Base-by-base conservation (phyloP, 164 flowering plant genomes). In the Aristolochia contorta region DNA sequence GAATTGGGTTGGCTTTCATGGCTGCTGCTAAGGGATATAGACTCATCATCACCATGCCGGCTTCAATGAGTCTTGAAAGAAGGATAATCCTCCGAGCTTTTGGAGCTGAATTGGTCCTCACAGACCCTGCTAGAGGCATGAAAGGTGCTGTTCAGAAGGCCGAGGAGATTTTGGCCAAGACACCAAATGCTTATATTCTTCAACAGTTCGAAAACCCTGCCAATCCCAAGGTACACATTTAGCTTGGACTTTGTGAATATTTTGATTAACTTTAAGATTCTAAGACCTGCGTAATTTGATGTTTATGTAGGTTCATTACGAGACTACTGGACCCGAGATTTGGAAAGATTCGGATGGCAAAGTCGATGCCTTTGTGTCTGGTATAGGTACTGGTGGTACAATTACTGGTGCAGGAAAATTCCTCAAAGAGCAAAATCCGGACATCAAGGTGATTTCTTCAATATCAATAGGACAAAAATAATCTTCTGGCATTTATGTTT, bases 311-410 rank as follows among this genome's bases (percentile, higher is more conserved):
- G 63, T 83, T 58, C 87, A 83, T 57, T 79, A 80, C 65, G 83
- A 77, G 51, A 77, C 83, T 30, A 80, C 87, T 59, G 87, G 85
- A 56, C 87, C 87, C 3, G 87, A 83, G 71, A 79, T 83, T 43
- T 80, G 85, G 84, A 71, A 65, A 56, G 80, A 75, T 13, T 63
- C 83, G 0, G 77, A 67, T 46, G 82, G 80, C 6, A 77, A 79
- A 55, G 67, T 80, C 33, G 87, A 80, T 67, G 79, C 76, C 19
- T 23, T 83, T 66, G 79, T 79, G 64, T 67, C 78, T 45, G 85
- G 80, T 48, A 74, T 80, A 52, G 83, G 87, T 16, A 79, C 85
- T 2, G 87, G 83, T 4, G 85, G 87, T 41, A 83, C 87, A 19
- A 43, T 80, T 10, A 78, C 79, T 0, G 83, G 87, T 61, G 78